Conservation (phyloP, 495 filamentous ascomycete genomes). For the Neurospora sp. region DNA sequence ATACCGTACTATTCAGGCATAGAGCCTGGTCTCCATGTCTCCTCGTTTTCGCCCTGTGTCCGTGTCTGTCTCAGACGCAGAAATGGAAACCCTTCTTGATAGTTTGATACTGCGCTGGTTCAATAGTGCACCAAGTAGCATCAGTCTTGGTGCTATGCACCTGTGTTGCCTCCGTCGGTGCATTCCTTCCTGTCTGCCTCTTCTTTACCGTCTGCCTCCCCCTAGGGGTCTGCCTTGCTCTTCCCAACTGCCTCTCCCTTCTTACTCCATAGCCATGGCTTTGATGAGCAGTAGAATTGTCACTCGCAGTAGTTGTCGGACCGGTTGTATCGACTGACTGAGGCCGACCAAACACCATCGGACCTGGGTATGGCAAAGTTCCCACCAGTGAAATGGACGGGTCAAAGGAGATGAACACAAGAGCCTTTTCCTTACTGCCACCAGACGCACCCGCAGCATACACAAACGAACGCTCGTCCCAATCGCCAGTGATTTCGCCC, state of each 20-base stretch:
- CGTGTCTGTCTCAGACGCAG: background rate
- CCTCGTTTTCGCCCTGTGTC: background rate
- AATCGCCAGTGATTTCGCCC: constrained; percentile 39
- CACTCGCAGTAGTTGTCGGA: background rate
- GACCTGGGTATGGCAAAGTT: constrained; percentile 8
- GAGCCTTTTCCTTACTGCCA: constrained; percentile 27
- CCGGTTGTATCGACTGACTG: background rate
- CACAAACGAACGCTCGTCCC: constrained; percentile 55
- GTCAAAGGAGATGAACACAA: constrained; percentile 59
- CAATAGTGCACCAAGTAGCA: background rate
- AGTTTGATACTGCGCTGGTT: background rate
- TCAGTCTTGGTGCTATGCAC: background rate
- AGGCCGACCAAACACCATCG: background rate
- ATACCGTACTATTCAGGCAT: background rate
- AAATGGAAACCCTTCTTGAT: background rate
- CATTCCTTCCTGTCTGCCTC: background rate
- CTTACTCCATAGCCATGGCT: background rate
- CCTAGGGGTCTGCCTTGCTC: background rate
- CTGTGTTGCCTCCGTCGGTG: background rate
- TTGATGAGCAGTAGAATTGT: background rate
- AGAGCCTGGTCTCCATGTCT: background rate
- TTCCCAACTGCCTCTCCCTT: background rate
- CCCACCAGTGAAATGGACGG: constrained; percentile 28
- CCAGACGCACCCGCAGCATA: constrained; percentile 33
- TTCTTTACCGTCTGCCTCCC: background rate